Conservation (phyloP, 805 yeast genomes). For the Yarrowia sp. region DNA sequence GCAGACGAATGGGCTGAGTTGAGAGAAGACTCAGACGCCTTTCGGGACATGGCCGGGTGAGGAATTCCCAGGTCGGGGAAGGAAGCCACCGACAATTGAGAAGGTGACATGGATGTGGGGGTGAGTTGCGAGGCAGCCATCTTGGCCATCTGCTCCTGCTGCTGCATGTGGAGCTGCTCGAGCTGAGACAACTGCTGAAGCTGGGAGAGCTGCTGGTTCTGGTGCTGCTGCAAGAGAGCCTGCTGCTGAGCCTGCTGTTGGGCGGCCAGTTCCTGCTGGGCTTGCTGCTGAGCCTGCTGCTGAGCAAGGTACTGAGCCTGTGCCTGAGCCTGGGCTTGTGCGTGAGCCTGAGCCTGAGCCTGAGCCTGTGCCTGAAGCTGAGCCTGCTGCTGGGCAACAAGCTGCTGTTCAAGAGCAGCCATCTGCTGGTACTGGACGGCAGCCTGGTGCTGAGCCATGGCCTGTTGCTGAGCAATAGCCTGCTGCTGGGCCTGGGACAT, state of each 20-base stretch:
- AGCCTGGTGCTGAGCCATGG: constrained; percentile 19
- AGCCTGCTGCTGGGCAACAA: constrained; percentile 23
- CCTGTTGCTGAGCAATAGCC: constrained; percentile 19
- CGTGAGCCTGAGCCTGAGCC: constrained; percentile 3
- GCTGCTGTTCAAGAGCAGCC: constrained; percentile 25
- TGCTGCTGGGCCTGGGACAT: constrained; percentile 9
- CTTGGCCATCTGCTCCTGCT: constrained; percentile 34
- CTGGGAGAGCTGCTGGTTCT: constrained; percentile 34
- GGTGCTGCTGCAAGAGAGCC: constrained; percentile 20
- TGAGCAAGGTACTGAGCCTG: constrained; percentile 16
- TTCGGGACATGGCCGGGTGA: constrained; percentile 35
- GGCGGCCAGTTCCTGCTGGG: constrained; percentile 9
- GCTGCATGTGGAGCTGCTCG: constrained; percentile 33
- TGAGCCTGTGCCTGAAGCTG: constrained; percentile 8
- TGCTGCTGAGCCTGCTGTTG: constrained; percentile 33
- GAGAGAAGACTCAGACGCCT: constrained; percentile 17
- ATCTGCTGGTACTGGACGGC: constrained; percentile 26
- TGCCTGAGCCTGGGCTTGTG: constrained; percentile 1
- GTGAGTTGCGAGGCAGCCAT: constrained; percentile 31
- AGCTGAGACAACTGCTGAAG: constrained; percentile 28
- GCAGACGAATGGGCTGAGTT: constrained; percentile 9
- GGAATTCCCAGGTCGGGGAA: constrained; percentile 33
- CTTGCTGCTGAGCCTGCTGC: constrained; percentile 24
- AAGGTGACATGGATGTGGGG: constrained; percentile 22
- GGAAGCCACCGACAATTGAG: constrained; percentile 25